Evolutionary conservation across 768 basidiomycete genomes (phyloP), one percentile per base, ranked within the genome.

Genomic region (Asterophora lycoperdoides): DNA sequence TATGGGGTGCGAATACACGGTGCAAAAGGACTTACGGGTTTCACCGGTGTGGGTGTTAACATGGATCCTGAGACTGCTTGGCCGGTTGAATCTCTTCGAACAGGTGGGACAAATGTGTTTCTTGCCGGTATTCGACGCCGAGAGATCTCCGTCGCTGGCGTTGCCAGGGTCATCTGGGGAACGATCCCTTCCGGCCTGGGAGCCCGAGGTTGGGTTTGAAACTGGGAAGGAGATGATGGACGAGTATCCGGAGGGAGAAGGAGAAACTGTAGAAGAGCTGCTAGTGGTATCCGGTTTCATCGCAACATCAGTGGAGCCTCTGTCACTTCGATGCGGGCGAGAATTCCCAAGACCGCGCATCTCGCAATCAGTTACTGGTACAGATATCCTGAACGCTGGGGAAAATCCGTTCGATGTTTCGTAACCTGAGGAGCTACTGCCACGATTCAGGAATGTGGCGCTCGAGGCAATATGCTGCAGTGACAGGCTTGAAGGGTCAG

Each of bases 21-120:
- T 23, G 29, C 52, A 35, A 40, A 52, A 29, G 23, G 42, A 71
- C 82, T 61, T 60, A 86, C 83, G 83, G 52, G 80, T 83, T 15
- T 74, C 81, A 10, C 84, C 84, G 4, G 81, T 84, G 59, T 86
- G 84, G 1, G 80, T 83, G 57, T 84, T 84, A 41, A 78, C 71
- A 59, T 84, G 84, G 35, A 84, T 83, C 20, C 75, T 68, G 41
- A 85, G 69, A 60, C 82, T 84, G 53, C 80, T 82, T 6, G 84
- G 84, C 6, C 84, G 72, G 61, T 83, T 84, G 65, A 86, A 85
- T 5, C 82, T 71, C 62, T 84, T 84, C 41, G 62, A 64, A 62
- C 84, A 86, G 17, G 74, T 76, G 0, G 69, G 64, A 48, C 78
- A 79, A 15, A 78, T 61, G 48, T 79, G 77, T 52, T 73, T 73